A percentile compares a stretch with the other conserved stretches of the same genome.
These are phyloP conservation scores for Trametes villosa DNA, from an alignment of 768 basidiomycete species.

Conservation along the genomic window DNA sequence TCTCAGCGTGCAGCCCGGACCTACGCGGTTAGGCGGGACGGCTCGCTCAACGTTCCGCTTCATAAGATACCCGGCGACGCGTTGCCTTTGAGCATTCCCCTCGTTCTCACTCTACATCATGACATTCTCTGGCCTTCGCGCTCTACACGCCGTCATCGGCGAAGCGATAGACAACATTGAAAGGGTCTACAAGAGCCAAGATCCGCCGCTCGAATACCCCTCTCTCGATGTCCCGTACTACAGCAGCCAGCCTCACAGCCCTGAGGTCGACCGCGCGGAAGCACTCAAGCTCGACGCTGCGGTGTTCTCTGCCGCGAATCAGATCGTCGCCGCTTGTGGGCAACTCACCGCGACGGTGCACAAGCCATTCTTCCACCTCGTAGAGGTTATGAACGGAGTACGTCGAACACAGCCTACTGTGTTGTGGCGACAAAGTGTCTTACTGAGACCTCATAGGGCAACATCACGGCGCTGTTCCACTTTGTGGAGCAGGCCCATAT, in stretches of 20 bases:
- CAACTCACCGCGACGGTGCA: slow-evolving; percentile 27
- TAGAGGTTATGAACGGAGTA: slow-evolving; percentile 50
- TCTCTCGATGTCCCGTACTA: slow-evolving; percentile 18
- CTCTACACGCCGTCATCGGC: slow-evolving; percentile 67
- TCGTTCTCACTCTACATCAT: too few species aligned
- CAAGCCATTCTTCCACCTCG: slow-evolving; percentile 54
- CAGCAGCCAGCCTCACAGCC: background rate
- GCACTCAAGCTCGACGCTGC: slow-evolving; percentile 22
- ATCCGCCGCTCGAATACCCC: slow-evolving; percentile 12
- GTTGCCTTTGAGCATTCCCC: too few species aligned
- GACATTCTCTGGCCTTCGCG: slow-evolving; percentile 65
- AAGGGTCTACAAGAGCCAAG: slow-evolving; percentile 41
- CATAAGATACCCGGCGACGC: too few species aligned
- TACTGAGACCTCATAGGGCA: background rate
- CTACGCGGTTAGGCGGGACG: too few species aligned
- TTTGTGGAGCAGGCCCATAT: slow-evolving; percentile 11
- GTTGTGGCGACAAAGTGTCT: background rate
- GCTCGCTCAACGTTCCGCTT: too few species aligned
- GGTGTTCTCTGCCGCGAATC: slow-evolving; percentile 26
- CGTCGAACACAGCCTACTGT: slow-evolving; percentile 51
- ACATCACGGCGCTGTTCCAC: slow-evolving; percentile 7
- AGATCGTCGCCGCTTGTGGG: slow-evolving; percentile 30
- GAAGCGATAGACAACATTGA: slow-evolving; percentile 72
- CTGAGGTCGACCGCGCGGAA: slow-evolving; percentile 14
- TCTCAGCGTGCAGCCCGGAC: too few species aligned